Conservation (phyloP, 2,329 filamentous ascomycete genomes). For the Laburnicola sp. region DNA sequence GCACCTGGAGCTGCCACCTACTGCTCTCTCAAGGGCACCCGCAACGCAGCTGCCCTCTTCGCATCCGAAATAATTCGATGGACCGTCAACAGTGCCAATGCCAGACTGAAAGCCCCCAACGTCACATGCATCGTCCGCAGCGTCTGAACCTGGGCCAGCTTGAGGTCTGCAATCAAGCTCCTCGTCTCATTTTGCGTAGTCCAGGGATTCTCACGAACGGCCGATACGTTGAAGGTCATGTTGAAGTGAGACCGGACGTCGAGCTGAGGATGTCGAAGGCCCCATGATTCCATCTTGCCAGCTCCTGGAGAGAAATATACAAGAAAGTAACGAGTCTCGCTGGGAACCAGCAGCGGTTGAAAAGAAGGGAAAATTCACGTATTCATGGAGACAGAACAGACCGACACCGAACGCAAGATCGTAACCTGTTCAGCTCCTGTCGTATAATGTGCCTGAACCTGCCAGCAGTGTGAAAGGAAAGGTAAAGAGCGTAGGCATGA, state of each 20-base stretch:
- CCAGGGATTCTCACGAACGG: slow-evolving; percentile 34
- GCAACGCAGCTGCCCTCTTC: slow-evolving; percentile 38
- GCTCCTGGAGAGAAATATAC: slow-evolving; percentile 33
- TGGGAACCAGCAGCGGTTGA: slow-evolving; percentile 47
- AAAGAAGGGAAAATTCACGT: slow-evolving; percentile 36
- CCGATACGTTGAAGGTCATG: slow-evolving; percentile 40
- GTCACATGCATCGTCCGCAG: slow-evolving; percentile 46
- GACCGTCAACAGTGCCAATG: slow-evolving; percentile 40
- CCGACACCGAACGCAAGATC: slow-evolving; percentile 39
- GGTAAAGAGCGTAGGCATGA: slow-evolving; percentile 45
- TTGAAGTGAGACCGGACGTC: slow-evolving; percentile 45
- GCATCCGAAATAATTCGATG: slow-evolving; percentile 45
- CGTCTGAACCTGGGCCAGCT: slow-evolving; percentile 44
- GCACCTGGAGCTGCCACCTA: slow-evolving; percentile 19
- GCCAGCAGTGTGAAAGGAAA: slow-evolving; percentile 44
- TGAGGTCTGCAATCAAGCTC: slow-evolving; percentile 39
- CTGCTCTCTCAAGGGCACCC: slow-evolving; percentile 37
- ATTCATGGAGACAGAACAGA: slow-evolving; percentile 43
- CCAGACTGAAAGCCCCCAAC: slow-evolving; percentile 44
- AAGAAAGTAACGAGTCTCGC: slow-evolving; percentile 38
- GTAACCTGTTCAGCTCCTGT: slow-evolving; percentile 43
- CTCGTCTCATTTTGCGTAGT: slow-evolving; percentile 36
- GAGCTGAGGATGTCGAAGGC: slow-evolving; percentile 33
- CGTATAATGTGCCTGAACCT: slow-evolving; percentile 42
- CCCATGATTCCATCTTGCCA: slow-evolving; percentile 46